Percentiles rank a stretch among this genome's conserved stretches.
phyloP scores from a whole-genome alignment of 352 stramenopile species.

The Phytophthora citricola region DNA sequence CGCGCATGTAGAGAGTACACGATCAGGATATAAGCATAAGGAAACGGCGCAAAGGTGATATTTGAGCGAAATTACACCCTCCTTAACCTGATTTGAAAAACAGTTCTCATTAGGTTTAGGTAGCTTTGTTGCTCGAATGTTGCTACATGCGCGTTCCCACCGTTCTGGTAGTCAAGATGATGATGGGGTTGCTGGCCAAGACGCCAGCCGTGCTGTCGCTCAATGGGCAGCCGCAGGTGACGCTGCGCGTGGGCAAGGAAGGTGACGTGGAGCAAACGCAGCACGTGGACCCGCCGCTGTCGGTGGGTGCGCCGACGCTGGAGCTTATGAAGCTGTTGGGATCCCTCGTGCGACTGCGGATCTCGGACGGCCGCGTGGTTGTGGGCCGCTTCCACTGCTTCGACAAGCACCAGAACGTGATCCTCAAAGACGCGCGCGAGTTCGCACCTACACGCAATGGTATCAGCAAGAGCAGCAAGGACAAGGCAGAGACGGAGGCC shows the following conservation, averaged over 20 bases:
- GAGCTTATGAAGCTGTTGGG: slow-evolving; percentile 71
- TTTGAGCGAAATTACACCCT: too few species aligned
- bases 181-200: slow-evolving; percentile 34
- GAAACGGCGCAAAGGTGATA: too few species aligned
- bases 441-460: slow-evolving; percentile 47
- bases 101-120: too few species aligned
- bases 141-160: too few species aligned
- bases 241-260: slow-evolving; percentile 24
- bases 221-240: slow-evolving; percentile 64
- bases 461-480: slow-evolving; percentile 37
- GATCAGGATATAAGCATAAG: too few species aligned
- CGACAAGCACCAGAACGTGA: slow-evolving; percentile 87
- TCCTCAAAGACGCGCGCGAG: slow-evolving; percentile 74
- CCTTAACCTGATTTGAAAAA: too few species aligned
- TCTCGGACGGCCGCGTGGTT: slow-evolving; percentile 75
- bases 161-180: background rate
- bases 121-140: too few species aligned
- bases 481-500: slow-evolving; percentile 35
- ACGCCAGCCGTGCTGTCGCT: slow-evolving; percentile 64
- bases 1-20: too few species aligned
- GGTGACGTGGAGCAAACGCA: slow-evolving; percentile 22
- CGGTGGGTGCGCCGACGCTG: slow-evolving; percentile 55
- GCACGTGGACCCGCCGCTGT: slow-evolving; percentile 15
- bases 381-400: slow-evolving; percentile 79
- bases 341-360: slow-evolving; percentile 62